These are phyloP conservation scores for Diaporthe ilicicola DNA, from an alignment of 2,329 filamentous ascomycete genomes.

Conservation along the genomic window DNA sequence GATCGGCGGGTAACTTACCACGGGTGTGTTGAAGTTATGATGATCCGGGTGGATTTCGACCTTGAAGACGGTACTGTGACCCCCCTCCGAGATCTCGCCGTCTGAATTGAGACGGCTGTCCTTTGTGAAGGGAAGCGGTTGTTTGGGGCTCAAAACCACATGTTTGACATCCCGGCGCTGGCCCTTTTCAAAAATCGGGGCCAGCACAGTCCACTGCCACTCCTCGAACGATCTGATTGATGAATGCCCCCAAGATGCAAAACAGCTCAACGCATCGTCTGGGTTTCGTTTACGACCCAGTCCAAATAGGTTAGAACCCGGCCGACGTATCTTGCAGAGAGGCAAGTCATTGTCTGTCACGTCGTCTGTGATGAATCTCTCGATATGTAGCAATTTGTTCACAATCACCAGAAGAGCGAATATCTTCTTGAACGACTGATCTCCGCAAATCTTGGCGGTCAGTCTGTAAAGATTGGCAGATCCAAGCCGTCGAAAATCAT, in stretches of 20 bases:
- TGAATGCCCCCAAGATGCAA: conserved; percentile 23
- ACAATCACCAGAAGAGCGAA: neutral
- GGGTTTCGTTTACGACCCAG: neutral
- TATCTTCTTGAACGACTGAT: neutral
- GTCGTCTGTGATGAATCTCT: neutral
- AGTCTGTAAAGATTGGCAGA: neutral
- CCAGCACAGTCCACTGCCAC: conserved; percentile 30
- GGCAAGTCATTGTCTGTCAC: conserved; percentile 24
- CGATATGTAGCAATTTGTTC: neutral
- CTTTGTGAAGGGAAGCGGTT: conserved; percentile 25
- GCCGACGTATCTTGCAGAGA: neutral
- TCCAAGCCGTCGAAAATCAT: neutral
- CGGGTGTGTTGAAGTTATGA: conserved; percentile 23
- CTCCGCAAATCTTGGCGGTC: neutral
- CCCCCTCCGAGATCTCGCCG: conserved; percentile 3
- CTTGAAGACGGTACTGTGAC: conserved; percentile 27
- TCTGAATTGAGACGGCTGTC: neutral
- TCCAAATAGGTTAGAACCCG: neutral
- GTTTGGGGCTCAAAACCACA: neutral
- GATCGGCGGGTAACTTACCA: neutral
- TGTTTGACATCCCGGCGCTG: conserved; percentile 16
- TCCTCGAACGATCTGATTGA: conserved; percentile 27
- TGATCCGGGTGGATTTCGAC: conserved; percentile 33
- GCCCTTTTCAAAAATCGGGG: conserved; percentile 26
- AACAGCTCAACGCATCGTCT: neutral